These are phyloP conservation scores for Prunus armeniaca DNA, from an alignment of 306 rosid species.

Conservation along the genomic window DNA sequence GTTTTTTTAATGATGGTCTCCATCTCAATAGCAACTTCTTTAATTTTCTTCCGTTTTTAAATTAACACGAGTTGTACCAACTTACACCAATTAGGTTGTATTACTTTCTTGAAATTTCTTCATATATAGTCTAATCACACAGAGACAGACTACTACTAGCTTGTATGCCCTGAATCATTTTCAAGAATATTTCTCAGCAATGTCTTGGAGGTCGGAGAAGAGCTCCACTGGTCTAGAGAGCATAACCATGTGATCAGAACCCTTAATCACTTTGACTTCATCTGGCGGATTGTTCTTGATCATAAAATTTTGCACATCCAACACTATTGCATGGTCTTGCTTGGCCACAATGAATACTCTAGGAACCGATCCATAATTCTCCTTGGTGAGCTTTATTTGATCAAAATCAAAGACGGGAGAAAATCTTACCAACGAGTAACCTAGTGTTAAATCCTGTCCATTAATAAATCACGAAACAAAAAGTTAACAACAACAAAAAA, in stretches of 20 bases:
- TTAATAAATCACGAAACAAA: neutral
- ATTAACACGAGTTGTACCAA: too few relatives aligned
- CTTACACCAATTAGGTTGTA: too few relatives aligned
- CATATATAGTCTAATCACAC: too few relatives aligned
- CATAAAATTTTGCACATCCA: conserved; percentile 30
- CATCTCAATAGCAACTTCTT: too few relatives aligned
- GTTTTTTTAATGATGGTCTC: too few relatives aligned
- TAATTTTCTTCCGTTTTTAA: too few relatives aligned
- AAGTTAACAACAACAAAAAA: neutral
- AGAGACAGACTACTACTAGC: too few relatives aligned
- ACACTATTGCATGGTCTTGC: conserved; percentile 18
- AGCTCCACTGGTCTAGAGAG: conserved; percentile 35
- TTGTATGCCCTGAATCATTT: too few relatives aligned
- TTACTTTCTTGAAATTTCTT: too few relatives aligned
- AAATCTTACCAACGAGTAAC: conserved; percentile 30
- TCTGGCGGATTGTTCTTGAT: conserved; percentile 22
- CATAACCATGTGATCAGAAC: conserved; percentile 49
- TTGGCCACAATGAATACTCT: conserved; percentile 16
- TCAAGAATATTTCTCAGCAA: conserved; percentile 25
- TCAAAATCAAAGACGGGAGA: neutral
- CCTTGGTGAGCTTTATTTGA: conserved; percentile 12
- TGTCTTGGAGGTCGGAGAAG: conserved; percentile 25
- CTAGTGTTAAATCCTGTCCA: conserved; percentile 36
- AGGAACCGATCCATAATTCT: conserved; percentile 26
- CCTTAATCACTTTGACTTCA: conserved; percentile 30